Evolutionary conservation across 352 stramenopile species (phyloP).

Genomic region (Pythium aquatile): DNA sequence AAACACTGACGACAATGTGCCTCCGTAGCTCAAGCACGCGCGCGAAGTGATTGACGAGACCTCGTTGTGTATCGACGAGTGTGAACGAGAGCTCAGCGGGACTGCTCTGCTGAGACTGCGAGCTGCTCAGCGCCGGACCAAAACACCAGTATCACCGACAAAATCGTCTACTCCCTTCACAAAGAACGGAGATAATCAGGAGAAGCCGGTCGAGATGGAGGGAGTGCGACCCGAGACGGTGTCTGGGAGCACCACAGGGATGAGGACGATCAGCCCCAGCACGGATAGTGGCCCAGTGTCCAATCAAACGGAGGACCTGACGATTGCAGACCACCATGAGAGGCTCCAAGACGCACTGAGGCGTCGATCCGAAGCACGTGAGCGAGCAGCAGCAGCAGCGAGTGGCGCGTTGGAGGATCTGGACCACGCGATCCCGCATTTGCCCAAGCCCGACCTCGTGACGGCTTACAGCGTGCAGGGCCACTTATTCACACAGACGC

Average conservation of each 20-base stretch:
- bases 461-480: constrained; percentile 43
- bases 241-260: not conserved
- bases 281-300: not conserved
- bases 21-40: constrained; percentile 18
- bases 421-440: constrained; percentile 24
- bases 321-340: not conserved
- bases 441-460: constrained; percentile 22
- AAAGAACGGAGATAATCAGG: not conserved
- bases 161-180: constrained; percentile 9
- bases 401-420: constrained; percentile 36
- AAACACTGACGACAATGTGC: not conserved
- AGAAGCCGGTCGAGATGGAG: not conserved
- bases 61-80: constrained; percentile 10
- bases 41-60: constrained; percentile 24
- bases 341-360: not conserved
- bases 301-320: not conserved
- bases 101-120: not conserved
- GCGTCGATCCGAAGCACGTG: not conserved
- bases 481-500: constrained; percentile 34
- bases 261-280: no score
- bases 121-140: not conserved
- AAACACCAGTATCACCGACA: constrained; percentile 13
- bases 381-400: not conserved
- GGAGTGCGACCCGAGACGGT: constrained; percentile 5
- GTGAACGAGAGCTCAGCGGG: constrained; percentile 10